A percentile compares a stretch with the other conserved stretches of the same genome.
These are phyloP conservation scores for Aspergillus bridgeri DNA, from an alignment of 495 filamentous ascomycete species.

Conservation along the genomic window DNA sequence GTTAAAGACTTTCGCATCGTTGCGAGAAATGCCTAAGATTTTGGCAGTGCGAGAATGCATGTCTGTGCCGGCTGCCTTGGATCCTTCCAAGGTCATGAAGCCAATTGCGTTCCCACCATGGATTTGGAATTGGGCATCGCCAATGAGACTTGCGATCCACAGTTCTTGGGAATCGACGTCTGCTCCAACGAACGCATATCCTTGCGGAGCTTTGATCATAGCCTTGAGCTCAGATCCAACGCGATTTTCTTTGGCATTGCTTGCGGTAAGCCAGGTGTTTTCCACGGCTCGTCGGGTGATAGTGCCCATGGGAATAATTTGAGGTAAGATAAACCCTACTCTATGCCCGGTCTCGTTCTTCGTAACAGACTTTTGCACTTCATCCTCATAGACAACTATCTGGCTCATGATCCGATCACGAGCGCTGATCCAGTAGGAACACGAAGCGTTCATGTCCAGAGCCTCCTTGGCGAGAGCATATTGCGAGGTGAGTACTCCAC, in stretches of 20 bases:
- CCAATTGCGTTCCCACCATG: slow-evolving; percentile 96
- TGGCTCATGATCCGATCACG: slow-evolving; percentile 88
- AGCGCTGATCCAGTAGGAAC: slow-evolving; percentile 98
- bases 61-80: slow-evolving; percentile 89
- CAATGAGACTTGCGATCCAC: slow-evolving; percentile 95
- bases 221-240: slow-evolving; percentile 97
- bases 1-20: slow-evolving; percentile 97
- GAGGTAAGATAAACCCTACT: slow-evolving; percentile 92
- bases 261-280: slow-evolving; percentile 97
- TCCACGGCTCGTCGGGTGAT: slow-evolving; percentile 96
- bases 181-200: slow-evolving; percentile 91
- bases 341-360: slow-evolving; percentile 19
- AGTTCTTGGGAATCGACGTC: slow-evolving; percentile 99
- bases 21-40: slow-evolving; percentile 89
- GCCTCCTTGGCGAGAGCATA: slow-evolving; percentile 89
- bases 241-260: slow-evolving; percentile 91
- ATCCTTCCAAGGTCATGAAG: slow-evolving; percentile 98
- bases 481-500: slow-evolving; percentile 79
- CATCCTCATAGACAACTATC: slow-evolving; percentile 82
- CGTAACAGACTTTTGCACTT: slow-evolving; percentile 35
- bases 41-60: slow-evolving; percentile 89
- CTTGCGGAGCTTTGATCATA: slow-evolving; percentile 89
- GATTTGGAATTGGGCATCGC: slow-evolving; percentile 87
- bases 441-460: slow-evolving; percentile 95
- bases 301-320: slow-evolving; percentile 98